Conservation (phyloP, 2,329 filamentous ascomycete species). For the Cordyceps cateniannulata region DNA sequence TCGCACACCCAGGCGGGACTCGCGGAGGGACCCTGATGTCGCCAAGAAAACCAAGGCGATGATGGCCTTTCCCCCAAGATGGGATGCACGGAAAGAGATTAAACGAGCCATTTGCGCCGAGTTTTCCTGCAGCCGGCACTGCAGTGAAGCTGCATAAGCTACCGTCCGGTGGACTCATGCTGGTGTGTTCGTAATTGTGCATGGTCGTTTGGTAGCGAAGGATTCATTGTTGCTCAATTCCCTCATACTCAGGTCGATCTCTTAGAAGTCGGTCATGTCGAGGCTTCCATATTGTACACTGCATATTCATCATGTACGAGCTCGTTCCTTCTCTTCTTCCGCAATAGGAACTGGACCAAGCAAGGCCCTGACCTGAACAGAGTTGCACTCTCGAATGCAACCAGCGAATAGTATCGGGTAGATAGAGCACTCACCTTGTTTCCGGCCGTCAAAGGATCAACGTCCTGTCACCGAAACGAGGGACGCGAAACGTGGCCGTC, state of each 20-base stretch:
- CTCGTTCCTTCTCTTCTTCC: not conserved
- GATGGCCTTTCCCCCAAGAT: not conserved
- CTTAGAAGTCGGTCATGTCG: not conserved
- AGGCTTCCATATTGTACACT: not conserved
- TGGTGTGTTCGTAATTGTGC: not conserved
- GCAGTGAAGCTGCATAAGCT: too few relatives aligned
- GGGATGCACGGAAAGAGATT: not conserved
- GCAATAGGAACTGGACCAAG: too few relatives aligned
- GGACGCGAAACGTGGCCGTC: not conserved
- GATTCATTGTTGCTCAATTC: not conserved
- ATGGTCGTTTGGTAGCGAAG: not conserved
- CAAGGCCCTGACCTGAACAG: not conserved
- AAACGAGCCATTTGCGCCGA: not conserved
- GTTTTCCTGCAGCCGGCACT: not conserved
- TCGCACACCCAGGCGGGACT: not conserved
- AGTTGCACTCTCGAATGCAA: not conserved
- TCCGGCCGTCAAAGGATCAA: not conserved
- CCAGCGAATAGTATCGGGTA: not conserved
- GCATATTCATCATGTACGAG: not conserved
- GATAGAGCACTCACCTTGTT: not conserved
- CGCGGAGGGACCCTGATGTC: not conserved
- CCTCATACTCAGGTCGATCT: not conserved
- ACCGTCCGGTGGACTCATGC: too few relatives aligned
- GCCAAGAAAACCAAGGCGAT: not conserved
- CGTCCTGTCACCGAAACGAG: not conserved